Base-by-base conservation (phyloP, 129 eudicot species). In the Dittrichia graveolens region DNA sequence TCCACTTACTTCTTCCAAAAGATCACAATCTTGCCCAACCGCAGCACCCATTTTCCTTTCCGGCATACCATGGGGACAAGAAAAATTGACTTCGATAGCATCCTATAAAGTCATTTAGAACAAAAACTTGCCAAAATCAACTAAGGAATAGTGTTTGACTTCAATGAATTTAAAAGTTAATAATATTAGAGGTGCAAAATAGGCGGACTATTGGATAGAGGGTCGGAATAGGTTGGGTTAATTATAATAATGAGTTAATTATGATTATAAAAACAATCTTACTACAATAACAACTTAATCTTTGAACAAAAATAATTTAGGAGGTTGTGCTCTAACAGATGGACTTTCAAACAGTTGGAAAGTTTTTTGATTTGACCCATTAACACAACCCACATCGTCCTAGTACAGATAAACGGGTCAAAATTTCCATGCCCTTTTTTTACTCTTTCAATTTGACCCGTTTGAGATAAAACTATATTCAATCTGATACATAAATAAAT, bases 1-100 rank as follows among this genome's bases (percentile, higher is more conserved):
- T 60, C 92, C 98, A 73, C 98, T 83, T 13, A 94, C 89, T 65
- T 94, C 98, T 72, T 86, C 98, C 83, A 94, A 79, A 43, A 94
- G 53, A 13, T 79, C 98, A 79, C 98, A 94, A 77, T 94, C 98
- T 80, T 94, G 95, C 14, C 98, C 98, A 18, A 94, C 96, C 2
- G 98, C 98, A 61, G 97, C 96, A 67, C 98, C 98, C 98, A 94
- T 94, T 72, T 75, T 90, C 24, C 98, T 84, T 75, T 94, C 98
- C 0, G 98, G 98, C 98, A 94, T 94, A 57, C 98, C 98, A 67
- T 94, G 98, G 7, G 98, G 98, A 24, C 98, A 94, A 43, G 97
- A 90, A 80, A 94, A 94, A 64, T 94, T 94, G 75, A 90, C 75
- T 80, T 94, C 98, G 61, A 94, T 49, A 11, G 98, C 98, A 84